phyloP scores from a whole-genome alignment of 2,329 filamentous ascomycete genomes.

The Tricladium varicosporioides region DNA sequence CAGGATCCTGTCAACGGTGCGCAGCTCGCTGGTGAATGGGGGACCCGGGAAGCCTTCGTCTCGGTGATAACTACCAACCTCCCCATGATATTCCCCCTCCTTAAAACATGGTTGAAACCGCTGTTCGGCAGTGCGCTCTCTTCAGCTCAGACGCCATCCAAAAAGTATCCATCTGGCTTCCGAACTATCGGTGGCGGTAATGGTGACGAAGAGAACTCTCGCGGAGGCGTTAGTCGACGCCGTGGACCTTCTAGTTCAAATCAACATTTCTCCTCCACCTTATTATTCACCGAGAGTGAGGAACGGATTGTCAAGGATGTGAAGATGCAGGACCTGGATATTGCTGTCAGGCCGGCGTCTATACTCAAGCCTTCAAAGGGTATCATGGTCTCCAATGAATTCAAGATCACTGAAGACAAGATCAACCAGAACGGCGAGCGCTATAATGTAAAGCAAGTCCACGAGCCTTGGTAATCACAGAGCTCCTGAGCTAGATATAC shows the following conservation, averaged over 20 bases:
- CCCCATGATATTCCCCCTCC: conserved; percentile 44
- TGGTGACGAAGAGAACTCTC: too few species aligned
- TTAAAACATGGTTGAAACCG: conserved; percentile 40
- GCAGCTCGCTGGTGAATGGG: conserved; percentile 40
- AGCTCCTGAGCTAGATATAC: background rate
- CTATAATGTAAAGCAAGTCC: conserved; percentile 6
- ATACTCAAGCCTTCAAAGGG: conserved; percentile 23
- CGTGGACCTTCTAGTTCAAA: conserved; percentile 35
- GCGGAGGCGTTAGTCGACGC: conserved; percentile 28
- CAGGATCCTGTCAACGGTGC: conserved; percentile 38
- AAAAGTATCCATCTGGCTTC: conserved; percentile 39
- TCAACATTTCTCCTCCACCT: conserved; percentile 34
- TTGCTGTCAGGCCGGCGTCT: conserved; percentile 19
- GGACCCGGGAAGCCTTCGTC: conserved; percentile 37
- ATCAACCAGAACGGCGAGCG: background rate
- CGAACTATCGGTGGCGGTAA: conserved; percentile 41
- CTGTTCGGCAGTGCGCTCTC: conserved; percentile 38
- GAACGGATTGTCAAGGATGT: conserved; percentile 44
- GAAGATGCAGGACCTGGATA: conserved; percentile 39
- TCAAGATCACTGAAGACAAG: conserved; percentile 13
- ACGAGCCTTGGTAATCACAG: conserved; percentile 12
- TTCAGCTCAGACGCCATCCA: conserved; percentile 39
- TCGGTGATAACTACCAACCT: conserved; percentile 40
- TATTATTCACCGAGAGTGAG: conserved; percentile 42
- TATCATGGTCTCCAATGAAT: conserved; percentile 41